phyloP scores from a whole-genome alignment of 305 asterid species.

The Fraxinus baroniana region DNA sequence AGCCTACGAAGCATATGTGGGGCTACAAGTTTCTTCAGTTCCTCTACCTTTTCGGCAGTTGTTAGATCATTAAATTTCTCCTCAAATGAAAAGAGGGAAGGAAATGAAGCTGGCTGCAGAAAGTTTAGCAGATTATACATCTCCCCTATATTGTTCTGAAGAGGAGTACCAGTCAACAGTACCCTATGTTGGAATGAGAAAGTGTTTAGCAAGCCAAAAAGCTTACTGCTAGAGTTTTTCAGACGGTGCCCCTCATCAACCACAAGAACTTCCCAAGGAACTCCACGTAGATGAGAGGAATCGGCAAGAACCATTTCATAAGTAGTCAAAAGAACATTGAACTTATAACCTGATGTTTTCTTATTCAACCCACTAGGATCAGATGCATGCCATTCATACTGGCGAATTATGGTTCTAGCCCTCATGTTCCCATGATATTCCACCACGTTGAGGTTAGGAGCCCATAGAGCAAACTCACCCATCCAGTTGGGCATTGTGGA shows the following conservation, averaged over 20 bases:
- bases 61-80: constrained; percentile 91
- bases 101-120: constrained; percentile 88
- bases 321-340: constrained; percentile 90
- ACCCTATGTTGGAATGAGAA: constrained; percentile 92
- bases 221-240: constrained; percentile 85
- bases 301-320: constrained; percentile 91
- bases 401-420: constrained; percentile 82
- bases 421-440: constrained; percentile 92
- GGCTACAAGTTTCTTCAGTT: constrained; percentile 95
- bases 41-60: constrained; percentile 92
- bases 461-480: constrained; percentile 92
- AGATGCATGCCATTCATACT: constrained; percentile 89
- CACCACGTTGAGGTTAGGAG: constrained; percentile 89
- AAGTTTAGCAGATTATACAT: constrained; percentile 92
- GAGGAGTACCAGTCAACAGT: constrained; percentile 95
- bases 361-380: constrained; percentile 45
- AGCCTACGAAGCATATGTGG: constrained; percentile 99
- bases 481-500: constrained; percentile 99
- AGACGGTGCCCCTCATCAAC: constrained; percentile 99
- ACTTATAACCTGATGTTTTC: constrained; percentile 65
- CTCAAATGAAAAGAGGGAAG: constrained; percentile 86
- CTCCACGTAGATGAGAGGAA: constrained; percentile 73
- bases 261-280: constrained; percentile 99
- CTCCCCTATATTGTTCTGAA: constrained; percentile 97
- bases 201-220: constrained; percentile 82